These are phyloP conservation scores for Podaxis sp. DNA, from an alignment of 768 basidiomycete genomes.

Conservation along the genomic window DNA sequence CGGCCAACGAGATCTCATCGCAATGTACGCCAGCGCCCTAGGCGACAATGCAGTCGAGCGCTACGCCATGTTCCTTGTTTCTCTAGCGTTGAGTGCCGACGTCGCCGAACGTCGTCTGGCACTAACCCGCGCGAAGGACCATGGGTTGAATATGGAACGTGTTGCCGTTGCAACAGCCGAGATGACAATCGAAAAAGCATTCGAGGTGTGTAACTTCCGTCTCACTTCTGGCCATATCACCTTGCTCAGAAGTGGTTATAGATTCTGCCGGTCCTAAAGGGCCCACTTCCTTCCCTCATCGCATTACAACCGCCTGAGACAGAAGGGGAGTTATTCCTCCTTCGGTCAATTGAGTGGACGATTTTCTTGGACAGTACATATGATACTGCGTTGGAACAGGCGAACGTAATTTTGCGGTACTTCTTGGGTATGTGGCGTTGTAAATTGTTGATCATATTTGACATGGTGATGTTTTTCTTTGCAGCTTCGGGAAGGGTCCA, in stretches of 20 bases:
- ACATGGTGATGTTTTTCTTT: background rate
- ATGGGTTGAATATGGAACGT: conserved; percentile 77
- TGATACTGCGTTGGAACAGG: conserved; percentile 76
- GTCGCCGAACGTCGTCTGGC: conserved; percentile 65
- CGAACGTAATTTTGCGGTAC: conserved; percentile 85
- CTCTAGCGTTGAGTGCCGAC: conserved; percentile 63
- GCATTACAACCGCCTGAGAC: conserved; percentile 53
- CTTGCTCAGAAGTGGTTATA: conserved; percentile 21
- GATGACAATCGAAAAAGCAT: conserved; percentile 67
- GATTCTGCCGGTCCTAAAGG: conserved; percentile 53
- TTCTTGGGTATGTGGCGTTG: conserved; percentile 68
- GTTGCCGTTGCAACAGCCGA: conserved; percentile 85
- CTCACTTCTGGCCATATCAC: conserved; percentile 7
- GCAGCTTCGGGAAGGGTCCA: conserved; percentile 73
- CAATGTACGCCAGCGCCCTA: conserved; percentile 89
- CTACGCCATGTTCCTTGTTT: conserved; percentile 88
- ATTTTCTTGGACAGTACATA: conserved; percentile 74
- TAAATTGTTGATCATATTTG: background rate
- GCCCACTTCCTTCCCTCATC: conserved; percentile 61
- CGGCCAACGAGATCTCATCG: conserved; percentile 82
- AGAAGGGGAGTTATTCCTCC: conserved; percentile 59
- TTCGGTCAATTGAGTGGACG: conserved; percentile 94
- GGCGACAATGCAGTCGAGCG: conserved; percentile 90
- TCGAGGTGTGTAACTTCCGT: conserved; percentile 42
- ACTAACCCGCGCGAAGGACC: conserved; percentile 73